These are phyloP conservation scores for Venustampulla echinocandica DNA, from an alignment of 495 filamentous ascomycete genomes.

Conservation along the genomic window DNA sequence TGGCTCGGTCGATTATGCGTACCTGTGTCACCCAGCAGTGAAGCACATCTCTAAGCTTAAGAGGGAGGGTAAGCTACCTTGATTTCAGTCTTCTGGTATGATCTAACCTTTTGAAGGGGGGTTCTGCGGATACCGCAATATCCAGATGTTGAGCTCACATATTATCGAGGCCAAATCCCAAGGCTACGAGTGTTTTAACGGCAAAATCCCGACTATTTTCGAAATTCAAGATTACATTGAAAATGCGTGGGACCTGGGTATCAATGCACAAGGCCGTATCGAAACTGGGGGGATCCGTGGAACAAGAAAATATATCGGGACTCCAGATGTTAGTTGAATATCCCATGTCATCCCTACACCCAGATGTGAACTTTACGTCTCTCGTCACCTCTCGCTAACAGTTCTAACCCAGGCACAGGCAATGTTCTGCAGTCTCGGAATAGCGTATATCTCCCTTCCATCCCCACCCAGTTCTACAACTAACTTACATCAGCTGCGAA, in stretches of 20 bases:
- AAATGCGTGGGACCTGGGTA: conserved; percentile 78
- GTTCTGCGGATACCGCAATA: conserved; percentile 97
- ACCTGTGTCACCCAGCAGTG: conserved; percentile 67
- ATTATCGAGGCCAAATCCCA: conserved; percentile 48
- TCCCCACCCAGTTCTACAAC: background rate
- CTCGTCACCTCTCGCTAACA: background rate
- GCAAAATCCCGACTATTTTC: conserved; percentile 67
- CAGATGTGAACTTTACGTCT: too few relatives aligned
- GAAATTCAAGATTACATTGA: conserved; percentile 86
- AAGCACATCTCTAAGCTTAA: conserved; percentile 75
- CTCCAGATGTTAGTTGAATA: conserved; percentile 59
- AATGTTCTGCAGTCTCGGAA: conserved; percentile 59
- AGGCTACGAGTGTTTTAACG: conserved; percentile 51
- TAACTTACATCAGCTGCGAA: conserved; percentile 36
- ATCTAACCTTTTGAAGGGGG: conserved; percentile 43
- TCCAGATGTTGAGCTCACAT: conserved; percentile 86
- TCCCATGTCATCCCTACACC: background rate
- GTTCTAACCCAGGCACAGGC: conserved; percentile 57
- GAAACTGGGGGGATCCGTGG: conserved; percentile 85
- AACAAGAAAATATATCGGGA: conserved; percentile 93
- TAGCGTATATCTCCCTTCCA: conserved; percentile 42
- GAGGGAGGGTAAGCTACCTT: conserved; percentile 45
- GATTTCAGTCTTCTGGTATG: background rate
- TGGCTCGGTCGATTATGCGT: conserved; percentile 53
- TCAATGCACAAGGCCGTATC: conserved; percentile 59